Base-by-base conservation (phyloP, 768 basidiomycete species). In the Lactarius hatsudake region DNA sequence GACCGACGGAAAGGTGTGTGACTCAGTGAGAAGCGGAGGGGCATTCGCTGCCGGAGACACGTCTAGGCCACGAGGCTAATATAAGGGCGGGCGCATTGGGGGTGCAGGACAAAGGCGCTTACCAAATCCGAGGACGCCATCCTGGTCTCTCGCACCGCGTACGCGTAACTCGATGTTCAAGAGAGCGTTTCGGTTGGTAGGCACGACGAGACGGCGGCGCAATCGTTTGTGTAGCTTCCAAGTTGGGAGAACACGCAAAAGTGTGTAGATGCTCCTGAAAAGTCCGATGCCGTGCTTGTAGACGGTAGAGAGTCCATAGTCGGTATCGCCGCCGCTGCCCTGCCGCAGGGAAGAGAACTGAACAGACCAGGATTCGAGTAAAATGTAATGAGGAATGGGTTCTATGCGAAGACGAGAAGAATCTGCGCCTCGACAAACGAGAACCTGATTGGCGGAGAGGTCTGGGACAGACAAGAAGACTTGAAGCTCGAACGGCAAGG, bases 271-370 rank as follows among this genome's bases (percentile, higher is more conserved):
- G 73, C 89, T 90, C 59, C 92, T 83, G 79, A 93, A 94, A 23
- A 93, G 82, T 38, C 89, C 83, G 72, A 94, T 93, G 42, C 88
- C 86, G 71, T 93, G 87, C 76, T 94, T 94, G 83, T 94, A 94
- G 62, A 92, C 87, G 15, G 88, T 89, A 0, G 91, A 83, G 42
- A 88, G 85, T 17, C 87, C 84, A 45, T 89, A 80, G 66, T 89
- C 87, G 59, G 76, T 71, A 53, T 70, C 69, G 18, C 55, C 42
- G 63, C 74, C 74, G 32, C 63, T 23, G 43, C 36, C 57, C 62
- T 56, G 56, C 43, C 28, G 54, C 13, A 58, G 71, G 55, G 63
- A 70, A 38, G 73, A 71, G 71, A 88, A 86, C 48, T 73, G 76
- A 66, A 93, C 80, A 23, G 80, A 76, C 85, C 88, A 91, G 23